Evolutionary conservation across 2,329 filamentous ascomycete species (phyloP), one percentile per base, ranked within the genome.

Genomic region (Lachnellula occidentalis): DNA sequence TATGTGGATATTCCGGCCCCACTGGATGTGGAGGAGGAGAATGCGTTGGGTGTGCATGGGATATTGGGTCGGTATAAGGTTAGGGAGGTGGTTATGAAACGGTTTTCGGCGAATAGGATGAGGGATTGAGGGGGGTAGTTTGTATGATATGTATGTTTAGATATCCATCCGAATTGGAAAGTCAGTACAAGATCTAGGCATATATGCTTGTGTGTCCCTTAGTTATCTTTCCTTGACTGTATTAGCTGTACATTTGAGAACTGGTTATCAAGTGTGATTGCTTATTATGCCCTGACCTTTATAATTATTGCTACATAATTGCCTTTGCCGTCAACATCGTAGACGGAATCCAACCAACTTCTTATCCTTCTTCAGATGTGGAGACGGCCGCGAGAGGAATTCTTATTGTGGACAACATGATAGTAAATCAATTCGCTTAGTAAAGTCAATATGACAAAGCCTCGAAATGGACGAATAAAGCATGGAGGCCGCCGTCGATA

Each of bases 1-100:
- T 99, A 96, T 67, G 92, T 99, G 12, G 92, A 97, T 60, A 79
- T 99, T 5, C 94, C 94, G 2, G 79, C 86, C 3, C 87, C 89
- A 1, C 65, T 76, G 15, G 72, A 74, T 46, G 72, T 75, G 27
- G 69, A 74, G 2, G 70, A 71, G 36, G 75, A 75, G 15, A 64
- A 74, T 15, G 70, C 71, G 61, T 50, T 74, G 24, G 83, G 88
- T 56, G 78, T 94, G 49, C 79, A 83, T 1, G 74, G 73, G 9
- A 70, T 87, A 24, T 70, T 96, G 64, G 78, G 78, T 63, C 75
- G 78, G 52, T 96, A 95, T 69, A 86, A 78, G 62, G 79, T 96
- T 21, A 79, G 89, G 57, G 92, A 96, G 69, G 82, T 96, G 58
- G 81, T 88, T 58, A 76, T 96, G 51, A 87, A 83, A 73, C 80